Percentiles rank a stretch among this genome's conserved stretches.
Conservation (phyloP, 495 filamentous ascomycete species). For the Hypoxylon subgilvum region DNA sequence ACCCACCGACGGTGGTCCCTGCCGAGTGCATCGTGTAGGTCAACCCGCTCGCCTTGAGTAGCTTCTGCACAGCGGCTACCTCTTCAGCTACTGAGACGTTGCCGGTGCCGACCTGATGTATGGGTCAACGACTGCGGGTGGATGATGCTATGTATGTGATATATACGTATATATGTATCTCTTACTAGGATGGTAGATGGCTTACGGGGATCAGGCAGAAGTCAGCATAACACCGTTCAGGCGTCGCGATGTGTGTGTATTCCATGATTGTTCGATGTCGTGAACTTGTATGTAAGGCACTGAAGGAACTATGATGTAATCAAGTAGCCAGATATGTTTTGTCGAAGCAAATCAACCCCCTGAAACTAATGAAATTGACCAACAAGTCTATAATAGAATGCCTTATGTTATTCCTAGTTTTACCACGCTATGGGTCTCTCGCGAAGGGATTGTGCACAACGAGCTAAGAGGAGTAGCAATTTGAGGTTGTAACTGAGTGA, state of each 20-base stretch:
- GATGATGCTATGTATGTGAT: background rate
- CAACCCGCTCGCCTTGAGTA: slow-evolving; percentile 78
- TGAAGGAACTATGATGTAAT: too few species aligned
- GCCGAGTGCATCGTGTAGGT: slow-evolving; percentile 89
- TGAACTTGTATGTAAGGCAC: too few species aligned
- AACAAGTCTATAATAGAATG: too few species aligned
- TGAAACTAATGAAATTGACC: too few species aligned
- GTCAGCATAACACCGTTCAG: slow-evolving; percentile 72
- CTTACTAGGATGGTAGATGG: background rate
- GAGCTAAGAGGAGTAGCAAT: too few species aligned
- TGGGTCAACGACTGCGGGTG: background rate
- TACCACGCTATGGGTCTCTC: too few species aligned
- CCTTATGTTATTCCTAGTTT: too few species aligned
- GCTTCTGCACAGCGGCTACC: slow-evolving; percentile 85
- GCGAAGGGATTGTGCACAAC: too few species aligned
- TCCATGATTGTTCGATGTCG: slow-evolving; percentile 39
- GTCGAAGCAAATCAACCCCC: too few species aligned
- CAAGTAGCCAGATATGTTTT: background rate
- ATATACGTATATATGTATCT: background rate
- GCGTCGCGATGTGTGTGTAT: slow-evolving; percentile 61
- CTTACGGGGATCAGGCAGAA: slow-evolving; percentile 81
- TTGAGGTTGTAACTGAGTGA: too few species aligned
- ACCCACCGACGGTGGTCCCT: slow-evolving; percentile 88
- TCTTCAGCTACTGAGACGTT: slow-evolving; percentile 83
- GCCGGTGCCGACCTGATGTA: slow-evolving; percentile 74